Evolutionary conservation across 129 eudicot species (phyloP), one percentile per base, ranked within the genome.

Genomic region (Cynara cardunculus): DNA sequence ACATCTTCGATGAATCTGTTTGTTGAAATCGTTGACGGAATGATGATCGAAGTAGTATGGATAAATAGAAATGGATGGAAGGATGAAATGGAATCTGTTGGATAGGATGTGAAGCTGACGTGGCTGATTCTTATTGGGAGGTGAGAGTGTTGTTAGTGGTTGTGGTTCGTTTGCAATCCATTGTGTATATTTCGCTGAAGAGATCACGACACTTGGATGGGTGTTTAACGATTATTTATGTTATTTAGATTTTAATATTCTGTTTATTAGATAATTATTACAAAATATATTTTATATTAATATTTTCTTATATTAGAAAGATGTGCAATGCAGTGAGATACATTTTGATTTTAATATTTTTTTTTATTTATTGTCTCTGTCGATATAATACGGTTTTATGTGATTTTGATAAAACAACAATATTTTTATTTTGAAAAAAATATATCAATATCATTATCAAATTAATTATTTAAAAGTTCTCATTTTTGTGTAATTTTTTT

Each of bases 101-200:
- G 86, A 83, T 83, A 83, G 77, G 86, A 83, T 83, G 39, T n/a
- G 75, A 68, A 28, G 86, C 41, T 83, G 82, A 83, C 34, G 78
- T 83, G 86, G 86, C 2, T 16, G 70, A 25, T 28, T 71, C 3
- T 72, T 28, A 83, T 83, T 83, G 86, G 86, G 1, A 1, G 61
- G 13, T 7, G 26, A 37, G 39, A 31, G 75, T 62, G 82, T 71
- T 80, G 69, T 69, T 83, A 32, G 79, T 83, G 86, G 86, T 22
- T 72, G 62, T 62, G 82, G 30, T n/a, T 77, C 27, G 53, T 59
- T 83, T 46, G 79, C 73, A 77, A 83, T 83, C 86, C 79, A 3
- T 59, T 62, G 59, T 13, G 65, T 69, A 59, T 59, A 71, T 71
- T 62, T 19, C 62, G 53, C 68, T 77, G 46, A 41, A 65, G 10